A percentile compares a stretch with the other conserved stretches of the same genome.
phyloP scores from a whole-genome alignment of 495 filamentous ascomycete species.

The Penicillium robsamsonii region DNA sequence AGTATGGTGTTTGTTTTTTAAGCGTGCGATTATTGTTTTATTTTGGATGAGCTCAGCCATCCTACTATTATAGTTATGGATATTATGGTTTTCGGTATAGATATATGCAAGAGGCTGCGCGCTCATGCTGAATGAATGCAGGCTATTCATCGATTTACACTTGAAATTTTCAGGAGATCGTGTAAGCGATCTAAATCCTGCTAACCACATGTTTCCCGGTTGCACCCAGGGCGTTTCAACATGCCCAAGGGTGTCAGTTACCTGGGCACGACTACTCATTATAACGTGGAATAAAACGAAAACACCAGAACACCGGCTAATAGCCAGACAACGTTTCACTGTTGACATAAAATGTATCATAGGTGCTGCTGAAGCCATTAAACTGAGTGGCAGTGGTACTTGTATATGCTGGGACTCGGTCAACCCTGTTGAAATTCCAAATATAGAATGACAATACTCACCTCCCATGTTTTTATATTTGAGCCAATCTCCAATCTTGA shows the following conservation, averaged over 20 bases:
- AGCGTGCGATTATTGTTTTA: constrained; percentile 2
- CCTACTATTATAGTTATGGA: constrained; percentile 6
- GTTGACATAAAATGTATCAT: constrained; percentile 19
- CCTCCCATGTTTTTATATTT: constrained; percentile 37
- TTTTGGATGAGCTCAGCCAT: background rate
- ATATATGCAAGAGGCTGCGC: constrained; percentile 10
- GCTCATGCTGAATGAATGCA: constrained; percentile 15
- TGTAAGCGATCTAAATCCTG: background rate
- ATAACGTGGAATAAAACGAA: no score
- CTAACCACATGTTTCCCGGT: background rate
- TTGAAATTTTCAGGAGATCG: background rate
- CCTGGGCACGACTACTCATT: background rate
- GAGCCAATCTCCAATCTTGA: constrained; percentile 36
- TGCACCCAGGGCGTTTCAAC: background rate
- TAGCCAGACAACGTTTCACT: constrained; percentile 11
- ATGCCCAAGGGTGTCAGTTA: background rate
- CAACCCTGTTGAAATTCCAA: background rate
- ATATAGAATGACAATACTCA: constrained; percentile 9
- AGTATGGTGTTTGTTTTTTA: constrained; percentile 6
- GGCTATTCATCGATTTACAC: constrained; percentile 12
- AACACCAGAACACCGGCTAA: background rate
- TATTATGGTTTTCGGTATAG: constrained; percentile 10
- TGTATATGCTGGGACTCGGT: constrained; percentile 22
- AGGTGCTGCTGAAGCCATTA: constrained; percentile 29
- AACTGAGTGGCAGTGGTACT: constrained; percentile 27